These are phyloP conservation scores for Uromyces viciae-fabae DNA, from an alignment of 1,284 basidiomycete species.

Conservation along the genomic window DNA sequence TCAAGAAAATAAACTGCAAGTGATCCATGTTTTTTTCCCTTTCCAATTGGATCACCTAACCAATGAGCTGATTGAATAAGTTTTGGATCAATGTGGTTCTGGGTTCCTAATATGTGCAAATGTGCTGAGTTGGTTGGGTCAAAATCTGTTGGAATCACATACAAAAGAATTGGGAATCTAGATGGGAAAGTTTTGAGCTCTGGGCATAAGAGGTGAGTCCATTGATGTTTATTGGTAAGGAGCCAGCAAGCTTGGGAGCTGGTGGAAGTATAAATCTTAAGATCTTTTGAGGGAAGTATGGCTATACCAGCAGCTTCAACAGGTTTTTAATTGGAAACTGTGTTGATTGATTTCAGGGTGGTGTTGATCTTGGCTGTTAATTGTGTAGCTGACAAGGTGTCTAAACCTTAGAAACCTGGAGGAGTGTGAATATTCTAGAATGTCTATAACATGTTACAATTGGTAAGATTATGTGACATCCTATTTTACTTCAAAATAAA, in stretches of 20 bases:
- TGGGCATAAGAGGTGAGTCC: neutral
- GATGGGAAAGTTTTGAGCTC: neutral
- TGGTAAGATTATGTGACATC: no score
- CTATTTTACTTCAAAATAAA: no score
- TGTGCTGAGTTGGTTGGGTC: neutral
- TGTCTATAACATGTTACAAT: no score
- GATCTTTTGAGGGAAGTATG: neutral
- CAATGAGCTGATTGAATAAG: neutral
- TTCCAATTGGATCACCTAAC: neutral
- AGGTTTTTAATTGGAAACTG: neutral
- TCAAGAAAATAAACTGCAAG: neutral
- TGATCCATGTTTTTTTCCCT: neutral
- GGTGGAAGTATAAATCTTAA: neutral
- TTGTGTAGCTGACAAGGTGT: neutral
- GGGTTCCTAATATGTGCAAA: neutral
- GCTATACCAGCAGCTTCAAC: neutral
- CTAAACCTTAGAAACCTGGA: neutral
- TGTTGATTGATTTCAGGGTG: neutral
- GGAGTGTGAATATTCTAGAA: neutral
- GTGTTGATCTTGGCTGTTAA: neutral
- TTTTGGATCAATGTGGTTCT: neutral
- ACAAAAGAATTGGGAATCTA: neutral
- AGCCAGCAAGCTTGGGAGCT: neutral
- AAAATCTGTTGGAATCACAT: neutral
- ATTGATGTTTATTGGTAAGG: neutral